Evolutionary conservation across 257 asterid species (phyloP), one percentile per base, ranked within the genome.

Genomic region (Petunia secreta): DNA sequence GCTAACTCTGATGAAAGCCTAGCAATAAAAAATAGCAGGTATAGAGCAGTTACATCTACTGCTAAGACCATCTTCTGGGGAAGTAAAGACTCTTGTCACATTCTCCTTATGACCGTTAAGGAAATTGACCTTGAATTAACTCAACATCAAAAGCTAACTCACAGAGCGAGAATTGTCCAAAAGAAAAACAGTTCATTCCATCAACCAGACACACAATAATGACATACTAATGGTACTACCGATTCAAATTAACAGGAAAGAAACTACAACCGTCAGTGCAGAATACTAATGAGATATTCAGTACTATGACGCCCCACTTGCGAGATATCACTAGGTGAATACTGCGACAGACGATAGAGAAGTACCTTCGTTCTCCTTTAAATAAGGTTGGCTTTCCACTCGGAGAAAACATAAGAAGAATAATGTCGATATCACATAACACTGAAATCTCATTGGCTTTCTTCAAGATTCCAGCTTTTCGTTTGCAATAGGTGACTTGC

Each of bases 401-500:
- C 7, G 97, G 98, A 71, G 98, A 91, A 84, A 94, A 91, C 98
- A 92, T 91, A 15, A 94, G 87, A n/a, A 94, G 94, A 65, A 90
- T 78, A 84, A 94, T 91, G 62, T 92, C 91, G 13, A 92, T 86
- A 84, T 92, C 98, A 63, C 98, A 92, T 79, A 94, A 79, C 16
- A 94, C 95, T 0, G 97, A 94, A 44, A 94, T 88, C 83, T 94
- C 98, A 25, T 90, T 91, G 36, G 97, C 98, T 66, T 94, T 94
- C 80, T 92, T 94, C 86, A 89, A 85, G 50, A 94, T 91, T 69
- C 98, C 98, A 46, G 91, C 87, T 83, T 93, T 90, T 64, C 97
- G 84, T 80, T 94, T 93, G 38, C 96, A 92, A 59, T 92, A 94
- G 4, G 98, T 94, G 67, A 91, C 91, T 77, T 92, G 97, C 59